A percentile compares a stretch with the other conserved stretches of the same genome.
phyloP scores from a whole-genome alignment of 768 basidiomycete genomes.

The Suillus lakei region DNA sequence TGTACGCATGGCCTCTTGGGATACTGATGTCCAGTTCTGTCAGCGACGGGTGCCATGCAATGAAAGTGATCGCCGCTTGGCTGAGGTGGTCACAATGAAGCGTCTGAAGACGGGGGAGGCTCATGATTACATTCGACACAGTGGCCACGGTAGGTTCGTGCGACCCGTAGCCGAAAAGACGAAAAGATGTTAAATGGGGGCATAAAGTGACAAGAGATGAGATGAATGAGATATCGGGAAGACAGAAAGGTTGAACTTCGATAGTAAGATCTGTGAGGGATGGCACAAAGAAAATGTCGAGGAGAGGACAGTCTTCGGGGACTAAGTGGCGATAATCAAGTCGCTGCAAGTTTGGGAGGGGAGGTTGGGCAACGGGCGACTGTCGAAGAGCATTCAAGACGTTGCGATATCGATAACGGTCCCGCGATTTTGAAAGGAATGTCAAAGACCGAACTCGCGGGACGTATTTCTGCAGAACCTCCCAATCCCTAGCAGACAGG shows the following conservation, averaged over 20 bases:
- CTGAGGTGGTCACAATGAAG: not conserved
- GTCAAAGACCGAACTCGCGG: not conserved
- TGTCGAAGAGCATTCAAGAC: slow-evolving; percentile 3
- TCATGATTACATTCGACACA: not conserved
- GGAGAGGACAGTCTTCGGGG: not conserved
- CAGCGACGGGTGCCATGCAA: not conserved
- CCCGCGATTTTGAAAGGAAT: not conserved
- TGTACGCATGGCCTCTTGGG: not conserved
- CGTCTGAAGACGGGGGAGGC: not conserved
- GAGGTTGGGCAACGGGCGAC: not conserved
- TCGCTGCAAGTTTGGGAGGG: not conserved
- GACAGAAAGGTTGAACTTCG: not conserved
- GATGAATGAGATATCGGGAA: not conserved
- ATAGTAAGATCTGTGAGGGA: not conserved
- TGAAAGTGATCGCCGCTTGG: not conserved
- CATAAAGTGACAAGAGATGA: not conserved
- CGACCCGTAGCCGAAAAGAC: not conserved
- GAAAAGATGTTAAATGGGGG: not conserved
- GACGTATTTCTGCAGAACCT: not conserved
- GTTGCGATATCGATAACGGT: not conserved
- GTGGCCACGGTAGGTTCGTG: not conserved
- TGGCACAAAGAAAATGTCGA: not conserved
- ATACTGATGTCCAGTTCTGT: not conserved
- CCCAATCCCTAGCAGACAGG: not conserved
- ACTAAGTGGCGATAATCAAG: not conserved